Evolutionary conservation across 2,329 filamentous ascomycete species (phyloP), one percentile per base, ranked within the genome.

Genomic region (Epichloe baconii): DNA sequence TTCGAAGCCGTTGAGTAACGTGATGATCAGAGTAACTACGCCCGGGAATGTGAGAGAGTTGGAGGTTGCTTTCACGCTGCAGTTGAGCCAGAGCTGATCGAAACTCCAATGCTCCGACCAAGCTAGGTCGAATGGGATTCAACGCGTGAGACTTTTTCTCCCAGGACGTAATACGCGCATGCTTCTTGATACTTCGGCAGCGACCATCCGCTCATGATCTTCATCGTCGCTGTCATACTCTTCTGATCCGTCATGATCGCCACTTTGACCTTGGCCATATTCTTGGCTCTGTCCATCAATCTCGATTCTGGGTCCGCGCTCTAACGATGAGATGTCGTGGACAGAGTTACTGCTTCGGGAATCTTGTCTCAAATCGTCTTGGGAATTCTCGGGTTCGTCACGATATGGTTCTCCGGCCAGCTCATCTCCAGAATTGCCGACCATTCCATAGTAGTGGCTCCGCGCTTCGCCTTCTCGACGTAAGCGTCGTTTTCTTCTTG

Each of bases 51-150:
- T 82, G 78, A 43, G 82, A 78, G 17, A 85, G 77, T 58, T 83
- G 81, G 26, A 86, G 79, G 56, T 88, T 93, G 61, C 86, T 80
- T 51, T 88, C 86, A 56, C 83, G 86, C 60, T 94, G 83, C 52
- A 98, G 70, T 3, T 89, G 89, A n/a, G 87, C 85, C 44, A 98
- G 72, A 3, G 95, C 85, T 2, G 91, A 91, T 59, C 90, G 80
- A 60, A 98, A 98, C 67, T 98, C 93, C 52, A 98, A 73, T 8
- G 88, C 93, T 43, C 93, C 93, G 3, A 98, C 85, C 45, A 98
- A 72, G 71, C 93, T 97, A 1, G 93, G 91, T 43, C 93, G 79
- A 55, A 98, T 96, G 0, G 89, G 86, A 6, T 83, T 91, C 54
- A 90, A 78, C 15, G 37, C 48, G 35, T 54, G 2, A 88, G 88